These are phyloP conservation scores for Groenewaldozyma tartarivorans DNA, from an alignment of 805 yeast species.

Conservation along the genomic window DNA sequence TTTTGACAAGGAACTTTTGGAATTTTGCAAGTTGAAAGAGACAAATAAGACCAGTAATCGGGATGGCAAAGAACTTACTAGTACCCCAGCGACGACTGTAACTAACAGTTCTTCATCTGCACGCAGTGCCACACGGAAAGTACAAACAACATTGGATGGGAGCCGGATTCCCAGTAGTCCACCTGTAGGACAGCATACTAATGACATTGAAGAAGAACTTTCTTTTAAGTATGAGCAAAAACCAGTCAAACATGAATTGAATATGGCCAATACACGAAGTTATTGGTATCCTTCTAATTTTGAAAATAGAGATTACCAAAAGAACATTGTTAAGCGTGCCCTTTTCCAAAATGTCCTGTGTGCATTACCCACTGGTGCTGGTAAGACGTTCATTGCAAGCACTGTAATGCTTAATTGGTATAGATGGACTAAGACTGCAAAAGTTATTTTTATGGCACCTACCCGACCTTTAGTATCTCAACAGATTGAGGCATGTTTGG, in stretches of 20 bases:
- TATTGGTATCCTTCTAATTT: constrained; percentile 81
- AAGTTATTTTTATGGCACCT: constrained; percentile 92
- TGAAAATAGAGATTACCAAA: constrained; percentile 82
- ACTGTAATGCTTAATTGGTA: constrained; percentile 85
- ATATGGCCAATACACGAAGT: constrained; percentile 30
- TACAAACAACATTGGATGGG: not conserved
- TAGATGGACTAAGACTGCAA: constrained; percentile 73
- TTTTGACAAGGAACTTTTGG: too few relatives aligned
- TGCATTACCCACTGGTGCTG: constrained; percentile 95
- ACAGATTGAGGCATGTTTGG: constrained; percentile 86
- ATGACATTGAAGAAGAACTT: too few relatives aligned
- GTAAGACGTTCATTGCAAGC: constrained; percentile 93
- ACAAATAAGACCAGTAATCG: too few relatives aligned
- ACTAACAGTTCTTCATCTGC: too few relatives aligned
- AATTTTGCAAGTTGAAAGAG: too few relatives aligned
- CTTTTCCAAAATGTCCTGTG: constrained; percentile 68
- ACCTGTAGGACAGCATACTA: too few relatives aligned
- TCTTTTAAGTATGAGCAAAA: too few relatives aligned
- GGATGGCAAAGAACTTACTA: too few relatives aligned
- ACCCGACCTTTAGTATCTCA: constrained; percentile 94
- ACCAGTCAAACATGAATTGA: constrained; percentile 45
- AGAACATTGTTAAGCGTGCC: constrained; percentile 63
- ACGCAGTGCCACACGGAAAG: too few relatives aligned
- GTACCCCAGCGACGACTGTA: too few relatives aligned
- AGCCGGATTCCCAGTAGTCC: too few relatives aligned